Evolutionary conservation across 208 protist genomes (phyloP), one percentile per base, ranked within the genome.

Genomic region (Herpetomonas samuelpessoai): DNA sequence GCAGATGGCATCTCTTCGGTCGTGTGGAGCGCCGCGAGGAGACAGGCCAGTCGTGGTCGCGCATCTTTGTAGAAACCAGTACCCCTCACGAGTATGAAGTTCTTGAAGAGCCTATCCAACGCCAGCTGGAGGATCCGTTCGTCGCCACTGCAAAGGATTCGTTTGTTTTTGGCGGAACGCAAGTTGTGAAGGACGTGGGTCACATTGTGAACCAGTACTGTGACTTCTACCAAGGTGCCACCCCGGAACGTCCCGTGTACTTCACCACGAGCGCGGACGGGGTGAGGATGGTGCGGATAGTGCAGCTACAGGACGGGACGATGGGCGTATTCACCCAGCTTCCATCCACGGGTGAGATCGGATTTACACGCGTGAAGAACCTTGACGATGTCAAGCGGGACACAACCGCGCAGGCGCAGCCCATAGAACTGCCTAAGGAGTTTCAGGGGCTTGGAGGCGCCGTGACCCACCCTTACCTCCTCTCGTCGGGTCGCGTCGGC

Each of bases 111-210:
- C 19, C 4, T 6, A 27, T 62, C 10, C 48, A 18, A 3, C 51
- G 56, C 26, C 48, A 70, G 49, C 16, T 70, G 16, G 49, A 61
- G 30, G 51, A 58, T 24, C 64, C 64, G 24, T 45, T 57, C 22
- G 56, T 52, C 16, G 28, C 29, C 2, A 45, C 51, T 10, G 44
- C 58, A 2, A 26, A 53, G 2, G 39, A 24, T 3, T 54, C 57
- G 22, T 45, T 61, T 3, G 9, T 62, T 3, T 29, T 70, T 14
- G 45, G 51, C 2, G 64, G 64, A 9, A 45, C 27, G 21, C 64
- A 31, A 21, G 64, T 57, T 7, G 28, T 63, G 27, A 57, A 61
- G 64, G 35, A 62, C 25, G 39, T 14, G 4, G 41, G 38, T 39
- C 18, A 63, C 7, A 38, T 57, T 3, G 1, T 35, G 6, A 62